phyloP scores from a whole-genome alignment of 305 asterid species.

The Fraxinus xanthoxyloides region DNA sequence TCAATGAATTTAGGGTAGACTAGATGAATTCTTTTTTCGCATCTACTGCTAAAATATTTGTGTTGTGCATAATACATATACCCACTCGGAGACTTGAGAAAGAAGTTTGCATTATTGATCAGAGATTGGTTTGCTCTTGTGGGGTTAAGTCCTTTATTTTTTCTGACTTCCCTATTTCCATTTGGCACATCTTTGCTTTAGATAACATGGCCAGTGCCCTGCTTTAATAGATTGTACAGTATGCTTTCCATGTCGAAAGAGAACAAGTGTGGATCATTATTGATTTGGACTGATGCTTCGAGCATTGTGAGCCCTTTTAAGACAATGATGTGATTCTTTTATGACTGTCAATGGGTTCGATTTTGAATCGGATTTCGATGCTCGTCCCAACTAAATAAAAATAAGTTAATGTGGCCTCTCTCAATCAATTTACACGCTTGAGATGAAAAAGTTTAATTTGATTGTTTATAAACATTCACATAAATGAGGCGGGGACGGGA shows the following conservation, averaged over 20 bases:
- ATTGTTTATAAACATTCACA: background rate
- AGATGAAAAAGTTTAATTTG: background rate
- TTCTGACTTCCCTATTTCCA: background rate
- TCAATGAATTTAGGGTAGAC: background rate
- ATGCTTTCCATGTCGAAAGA: background rate
- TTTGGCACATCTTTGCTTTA: background rate
- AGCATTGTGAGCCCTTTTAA: background rate
- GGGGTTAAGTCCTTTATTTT: background rate
- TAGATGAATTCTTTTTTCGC: background rate
- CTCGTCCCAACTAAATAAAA: background rate
- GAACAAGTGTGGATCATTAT: background rate
- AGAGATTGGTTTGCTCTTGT: background rate
- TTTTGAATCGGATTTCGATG: background rate
- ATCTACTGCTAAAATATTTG: background rate
- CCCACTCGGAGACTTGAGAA: background rate
- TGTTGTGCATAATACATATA: background rate
- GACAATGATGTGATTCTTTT: background rate
- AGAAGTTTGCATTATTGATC: background rate
- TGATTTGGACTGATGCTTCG: background rate
- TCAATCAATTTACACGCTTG: background rate
- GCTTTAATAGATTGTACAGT: slow-evolving; percentile 3
- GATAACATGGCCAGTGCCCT: background rate
- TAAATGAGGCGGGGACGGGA: background rate
- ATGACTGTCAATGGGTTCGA: background rate
- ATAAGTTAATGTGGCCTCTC: background rate